Evolutionary conservation across 2,329 filamentous ascomycete species (phyloP).

Genomic region (Dactylonectria estremocensis): DNA sequence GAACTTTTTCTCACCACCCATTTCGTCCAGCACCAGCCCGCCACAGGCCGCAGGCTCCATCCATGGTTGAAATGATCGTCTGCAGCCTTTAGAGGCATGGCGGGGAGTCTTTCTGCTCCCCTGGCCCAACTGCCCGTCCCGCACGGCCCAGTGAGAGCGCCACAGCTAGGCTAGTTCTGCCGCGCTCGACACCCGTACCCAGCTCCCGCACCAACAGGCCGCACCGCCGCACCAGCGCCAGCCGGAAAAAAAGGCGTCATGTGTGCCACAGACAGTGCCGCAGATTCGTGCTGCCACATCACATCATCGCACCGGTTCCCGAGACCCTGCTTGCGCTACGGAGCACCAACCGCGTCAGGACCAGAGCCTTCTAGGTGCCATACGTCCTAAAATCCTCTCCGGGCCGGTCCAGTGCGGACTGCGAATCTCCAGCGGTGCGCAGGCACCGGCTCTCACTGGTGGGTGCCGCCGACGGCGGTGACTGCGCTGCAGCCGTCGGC

Average conservation of each 20-base stretch:
- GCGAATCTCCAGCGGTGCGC: conserved; percentile 12
- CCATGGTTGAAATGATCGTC: neutral
- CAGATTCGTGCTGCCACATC: conserved; percentile 12
- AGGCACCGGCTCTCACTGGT: conserved; percentile 22
- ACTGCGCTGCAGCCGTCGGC: conserved; percentile 15
- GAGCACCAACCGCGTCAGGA: neutral
- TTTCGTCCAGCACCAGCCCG: too few relatives aligned
- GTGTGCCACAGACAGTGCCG: conserved; percentile 2
- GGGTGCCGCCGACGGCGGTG: neutral
- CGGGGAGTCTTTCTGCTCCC: neutral
- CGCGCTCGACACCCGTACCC: conserved; percentile 5
- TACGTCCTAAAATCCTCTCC: neutral
- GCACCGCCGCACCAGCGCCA: conserved; percentile 7
- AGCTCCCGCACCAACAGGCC: neutral
- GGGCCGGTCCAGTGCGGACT: conserved; percentile 23
- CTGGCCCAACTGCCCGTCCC: conserved; percentile 1
- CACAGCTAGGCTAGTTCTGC: conserved; percentile 26
- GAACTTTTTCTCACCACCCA: neutral
- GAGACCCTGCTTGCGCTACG: conserved; percentile 2
- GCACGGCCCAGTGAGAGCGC: conserved; percentile 12
- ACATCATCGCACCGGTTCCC: conserved; percentile 22
- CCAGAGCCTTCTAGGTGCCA: neutral
- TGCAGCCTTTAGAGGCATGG: conserved; percentile 8
- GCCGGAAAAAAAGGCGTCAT: conserved; percentile 26
- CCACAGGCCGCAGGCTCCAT: neutral